A percentile compares a stretch with the other conserved stretches of the same genome.
Conservation (phyloP, 768 basidiomycete species). For the Boletus barrowsii region DNA sequence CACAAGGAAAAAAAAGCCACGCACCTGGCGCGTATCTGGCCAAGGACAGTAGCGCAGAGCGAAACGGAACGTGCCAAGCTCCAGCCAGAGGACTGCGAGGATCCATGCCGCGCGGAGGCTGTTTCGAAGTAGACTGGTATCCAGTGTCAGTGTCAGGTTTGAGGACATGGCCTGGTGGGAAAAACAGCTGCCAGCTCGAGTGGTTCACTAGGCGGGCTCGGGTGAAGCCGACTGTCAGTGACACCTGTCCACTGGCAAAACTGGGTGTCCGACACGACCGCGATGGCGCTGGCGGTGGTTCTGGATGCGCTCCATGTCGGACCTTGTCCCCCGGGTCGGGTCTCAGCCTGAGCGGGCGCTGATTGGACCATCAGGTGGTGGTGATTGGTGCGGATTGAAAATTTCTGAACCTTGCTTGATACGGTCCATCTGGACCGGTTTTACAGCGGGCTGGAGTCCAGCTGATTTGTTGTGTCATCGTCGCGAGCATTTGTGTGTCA, state of each 20-base stretch:
- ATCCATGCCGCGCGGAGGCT: slow-evolving; percentile 60
- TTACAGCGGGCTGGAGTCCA: not conserved
- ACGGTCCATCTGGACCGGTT: not conserved
- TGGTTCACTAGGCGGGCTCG: not conserved
- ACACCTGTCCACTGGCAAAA: too few species aligned
- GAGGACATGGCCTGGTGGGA: slow-evolving; percentile 2
- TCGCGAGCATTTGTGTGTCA: slow-evolving; percentile 8
- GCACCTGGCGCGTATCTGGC: slow-evolving; percentile 48
- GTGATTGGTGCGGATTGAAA: not conserved
- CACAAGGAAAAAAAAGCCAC: slow-evolving; percentile 3
- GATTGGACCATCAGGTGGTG: too few species aligned
- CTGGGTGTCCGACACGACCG: too few species aligned
- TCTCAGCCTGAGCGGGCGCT: too few species aligned
- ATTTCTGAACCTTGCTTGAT: not conserved
- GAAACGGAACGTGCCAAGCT: slow-evolving; percentile 54
- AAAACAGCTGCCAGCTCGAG: too few species aligned
- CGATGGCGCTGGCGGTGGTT: too few species aligned
- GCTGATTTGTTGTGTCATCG: not conserved
- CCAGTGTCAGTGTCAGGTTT: not conserved
- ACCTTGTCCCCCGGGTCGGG: too few species aligned
- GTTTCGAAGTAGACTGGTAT: slow-evolving; percentile 23
- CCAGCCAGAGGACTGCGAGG: slow-evolving; percentile 64
- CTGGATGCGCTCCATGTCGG: too few species aligned
- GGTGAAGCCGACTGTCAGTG: slow-evolving; percentile 3
- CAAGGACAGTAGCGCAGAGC: slow-evolving; percentile 52